Conservation (phyloP, 108 stramenopile species). For the Conticribra guillardii region DNA sequence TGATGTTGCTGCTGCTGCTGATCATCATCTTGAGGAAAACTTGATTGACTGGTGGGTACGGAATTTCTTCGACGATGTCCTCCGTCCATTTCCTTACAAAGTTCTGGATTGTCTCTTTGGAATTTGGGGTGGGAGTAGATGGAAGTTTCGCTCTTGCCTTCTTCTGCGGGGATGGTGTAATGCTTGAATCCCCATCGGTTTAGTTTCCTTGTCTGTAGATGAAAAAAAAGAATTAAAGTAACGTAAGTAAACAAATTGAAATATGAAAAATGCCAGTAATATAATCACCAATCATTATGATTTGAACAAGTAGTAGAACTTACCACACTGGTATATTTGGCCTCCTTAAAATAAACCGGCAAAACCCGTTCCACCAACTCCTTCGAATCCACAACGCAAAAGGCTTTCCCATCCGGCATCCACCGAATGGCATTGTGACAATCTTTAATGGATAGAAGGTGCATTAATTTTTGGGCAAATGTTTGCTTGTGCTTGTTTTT, state of each 20-base stretch:
- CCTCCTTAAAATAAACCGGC: conserved; percentile 63
- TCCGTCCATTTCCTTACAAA: conserved; percentile 6
- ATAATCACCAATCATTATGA: too few species aligned
- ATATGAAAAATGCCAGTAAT: too few species aligned
- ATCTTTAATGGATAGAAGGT: conserved; percentile 14
- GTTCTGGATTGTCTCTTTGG: conserved; percentile 6
- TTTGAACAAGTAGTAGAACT: too few species aligned
- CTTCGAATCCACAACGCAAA: conserved; percentile 48
- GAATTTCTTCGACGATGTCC: conserved; percentile 1
- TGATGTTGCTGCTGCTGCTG: not conserved
- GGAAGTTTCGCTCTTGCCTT: not conserved
- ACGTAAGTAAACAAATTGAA: not conserved
- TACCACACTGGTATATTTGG: conserved; percentile 61
- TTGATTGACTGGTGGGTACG: not conserved
- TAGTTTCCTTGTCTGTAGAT: conserved; percentile 5
- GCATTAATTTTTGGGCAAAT: conserved; percentile 15
- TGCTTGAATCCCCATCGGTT: conserved; percentile 12
- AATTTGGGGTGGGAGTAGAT: conserved; percentile 3
- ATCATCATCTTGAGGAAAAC: not conserved
- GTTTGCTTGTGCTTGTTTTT: not conserved
- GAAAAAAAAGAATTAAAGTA: not conserved
- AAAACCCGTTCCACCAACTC: conserved; percentile 54
- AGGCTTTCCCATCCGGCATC: conserved; percentile 34
- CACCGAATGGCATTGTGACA: conserved; percentile 30
- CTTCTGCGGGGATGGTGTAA: not conserved